Percentiles rank a stretch among this genome's conserved stretches.
These are phyloP conservation scores for Blastomyces silverae DNA, from an alignment of 2,329 filamentous ascomycete species.

Conservation along the genomic window DNA sequence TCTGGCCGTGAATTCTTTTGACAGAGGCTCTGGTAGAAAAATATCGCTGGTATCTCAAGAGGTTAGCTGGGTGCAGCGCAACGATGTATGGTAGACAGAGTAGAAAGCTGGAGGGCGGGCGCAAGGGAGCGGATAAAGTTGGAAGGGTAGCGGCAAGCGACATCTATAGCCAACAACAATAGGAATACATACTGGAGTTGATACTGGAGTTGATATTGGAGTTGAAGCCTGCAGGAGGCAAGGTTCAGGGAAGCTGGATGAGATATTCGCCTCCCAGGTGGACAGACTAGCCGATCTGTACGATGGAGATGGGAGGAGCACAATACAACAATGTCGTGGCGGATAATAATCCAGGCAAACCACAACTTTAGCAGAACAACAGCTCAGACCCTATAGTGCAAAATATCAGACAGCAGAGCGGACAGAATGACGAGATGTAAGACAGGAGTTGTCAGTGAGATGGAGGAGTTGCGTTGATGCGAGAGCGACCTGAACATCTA, in stretches of 20 bases:
- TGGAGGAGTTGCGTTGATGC: not conserved
- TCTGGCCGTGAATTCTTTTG: too few relatives aligned
- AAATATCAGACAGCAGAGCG: not conserved
- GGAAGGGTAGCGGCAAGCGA: not conserved
- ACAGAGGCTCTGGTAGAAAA: not conserved
- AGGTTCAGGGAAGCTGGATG: not conserved
- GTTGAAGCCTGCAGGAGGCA: not conserved
- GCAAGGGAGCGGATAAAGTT: not conserved
- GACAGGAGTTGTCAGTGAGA: not conserved
- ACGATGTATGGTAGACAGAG: not conserved
- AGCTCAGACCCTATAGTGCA: not conserved
- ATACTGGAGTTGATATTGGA: too few relatives aligned
- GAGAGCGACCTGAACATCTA: constrained; percentile 2
- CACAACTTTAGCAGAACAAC: not conserved
- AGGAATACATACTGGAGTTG: not conserved
- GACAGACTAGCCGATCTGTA: not conserved
- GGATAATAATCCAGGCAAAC: not conserved
- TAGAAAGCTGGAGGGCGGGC: not conserved
- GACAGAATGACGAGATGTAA: not conserved
- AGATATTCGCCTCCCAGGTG: constrained; percentile 7
- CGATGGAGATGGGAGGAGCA: not conserved
- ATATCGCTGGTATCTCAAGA: not conserved
- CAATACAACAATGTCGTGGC: not conserved
- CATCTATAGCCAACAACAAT: not conserved
- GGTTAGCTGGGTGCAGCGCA: not conserved